Base-by-base conservation (phyloP, 495 filamentous ascomycete species). In the Talaromyces trachyspermus region DNA sequence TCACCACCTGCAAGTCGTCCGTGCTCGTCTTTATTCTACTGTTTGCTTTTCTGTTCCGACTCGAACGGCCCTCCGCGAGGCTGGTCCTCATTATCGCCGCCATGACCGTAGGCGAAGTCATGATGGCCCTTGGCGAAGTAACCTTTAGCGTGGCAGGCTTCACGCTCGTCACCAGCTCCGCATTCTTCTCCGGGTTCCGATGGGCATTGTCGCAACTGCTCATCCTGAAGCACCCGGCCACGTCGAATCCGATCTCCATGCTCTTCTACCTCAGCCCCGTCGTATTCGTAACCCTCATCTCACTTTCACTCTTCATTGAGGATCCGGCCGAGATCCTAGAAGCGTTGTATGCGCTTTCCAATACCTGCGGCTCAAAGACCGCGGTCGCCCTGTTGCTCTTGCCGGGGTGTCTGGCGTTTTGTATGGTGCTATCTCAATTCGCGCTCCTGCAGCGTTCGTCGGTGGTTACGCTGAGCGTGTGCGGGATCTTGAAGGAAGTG, bases 1-100 rank as follows among this genome's bases (percentile, higher is more conserved):
- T 88, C 66, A 94, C 86, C 37, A 91, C 92, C 85, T 91, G 88
- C 62, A 94, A 94, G 75, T 91, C 88, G 8, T 89, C 85, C 12
- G 79, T 84, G 11, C 71, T 92, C 4, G 85, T 81, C 17, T 92
- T 94, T 55, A 87, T 94, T 22, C 77, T 94, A 2, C 50, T 88
- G 35, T 94, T 94, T 62, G 88, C 88, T 44, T 89, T 94, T 55
- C 54, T 87, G 38, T 91, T 94, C 70, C 81, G 81, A 20, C 78
- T 94, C 24, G 88, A 94, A 64, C 71, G 70, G 22, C 84, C 85
- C 0, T 89, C 86, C 1, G 81, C 80, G 72, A 76, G 76, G 44
- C 75, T 94, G 4, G 77, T 86, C n/a, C 68, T 69, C 25, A 87
- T 94, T 49, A 92, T 94, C 50, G 68, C 73, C 26, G 79, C 83